These are phyloP conservation scores for Penicillium crystallinum DNA, from an alignment of 495 filamentous ascomycete genomes.

Conservation along the genomic window DNA sequence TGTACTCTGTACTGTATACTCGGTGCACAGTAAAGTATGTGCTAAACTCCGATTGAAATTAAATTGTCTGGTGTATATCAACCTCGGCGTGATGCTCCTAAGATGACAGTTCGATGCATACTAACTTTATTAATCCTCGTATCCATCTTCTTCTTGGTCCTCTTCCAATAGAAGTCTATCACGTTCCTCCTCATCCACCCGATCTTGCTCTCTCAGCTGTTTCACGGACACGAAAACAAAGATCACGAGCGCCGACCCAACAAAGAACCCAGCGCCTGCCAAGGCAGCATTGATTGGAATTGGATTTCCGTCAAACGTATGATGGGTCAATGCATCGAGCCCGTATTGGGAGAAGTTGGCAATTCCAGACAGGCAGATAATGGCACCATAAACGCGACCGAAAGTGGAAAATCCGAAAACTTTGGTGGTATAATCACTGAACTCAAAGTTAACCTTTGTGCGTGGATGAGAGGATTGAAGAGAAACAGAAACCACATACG, in stretches of 20 bases:
- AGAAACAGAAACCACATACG: too few species aligned
- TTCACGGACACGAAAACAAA: conserved; percentile 48
- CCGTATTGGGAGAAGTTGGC: conserved; percentile 80
- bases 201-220: conserved; percentile 9
- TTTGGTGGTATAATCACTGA: conserved; percentile 81
- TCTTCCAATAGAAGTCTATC: conserved; percentile 32
- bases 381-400: conserved; percentile 85
- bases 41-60: too few species aligned
- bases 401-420: conserved; percentile 95
- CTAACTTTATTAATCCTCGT: conserved; percentile 1
- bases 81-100: too few species aligned
- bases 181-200: conserved; percentile 23
- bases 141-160: conserved; percentile 23
- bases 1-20: too few species aligned
- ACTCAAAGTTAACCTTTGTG: conserved; percentile 9
- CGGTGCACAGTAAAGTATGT: too few species aligned
- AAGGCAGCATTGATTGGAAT: conserved; percentile 72
- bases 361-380: conserved; percentile 83
- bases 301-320: conserved; percentile 64
- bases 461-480: neutral
- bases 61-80: neutral
- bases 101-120: neutral
- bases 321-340: conserved; percentile 76
- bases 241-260: conserved; percentile 54
- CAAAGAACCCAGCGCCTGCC: conserved; percentile 53